These are phyloP conservation scores for Coccomyxa subellipsoidea DNA, from an alignment of 163 green algal genomes.

Conservation along the genomic window DNA sequence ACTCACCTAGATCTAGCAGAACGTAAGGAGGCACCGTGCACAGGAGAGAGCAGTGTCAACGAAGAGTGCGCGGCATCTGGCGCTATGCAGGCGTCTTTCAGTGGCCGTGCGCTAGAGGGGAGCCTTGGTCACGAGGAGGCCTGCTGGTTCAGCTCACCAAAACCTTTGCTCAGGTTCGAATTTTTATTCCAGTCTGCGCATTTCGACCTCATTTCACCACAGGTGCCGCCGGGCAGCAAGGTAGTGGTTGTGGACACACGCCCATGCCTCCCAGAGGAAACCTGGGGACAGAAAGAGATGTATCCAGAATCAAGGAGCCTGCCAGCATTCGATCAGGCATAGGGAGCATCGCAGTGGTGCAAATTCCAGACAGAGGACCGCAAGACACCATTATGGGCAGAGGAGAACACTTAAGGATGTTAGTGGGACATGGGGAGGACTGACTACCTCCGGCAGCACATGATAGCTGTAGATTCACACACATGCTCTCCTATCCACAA, in stretches of 20 bases:
- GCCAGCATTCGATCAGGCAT: background rate
- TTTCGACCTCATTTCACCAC: background rate
- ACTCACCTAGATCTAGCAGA: no score
- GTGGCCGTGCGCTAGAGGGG: background rate
- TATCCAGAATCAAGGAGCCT: background rate
- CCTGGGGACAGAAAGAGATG: background rate
- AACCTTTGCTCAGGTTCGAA: background rate
- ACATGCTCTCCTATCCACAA: no score
- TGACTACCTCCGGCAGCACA: no score
- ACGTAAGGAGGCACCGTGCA: no score
- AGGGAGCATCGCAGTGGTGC: no score
- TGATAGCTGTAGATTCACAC: no score
- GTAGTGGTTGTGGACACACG: background rate
- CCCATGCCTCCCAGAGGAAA: background rate
- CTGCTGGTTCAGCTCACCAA: background rate
- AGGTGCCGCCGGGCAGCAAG: no score
- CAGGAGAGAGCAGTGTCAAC: no score
- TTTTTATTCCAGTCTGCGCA: background rate
- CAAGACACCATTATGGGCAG: no score
- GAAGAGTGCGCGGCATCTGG: background rate
- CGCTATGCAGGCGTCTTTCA: slow-evolving; percentile 5
- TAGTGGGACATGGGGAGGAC: no score
- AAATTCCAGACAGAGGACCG: no score
- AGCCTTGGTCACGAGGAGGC: background rate
- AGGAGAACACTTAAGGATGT: no score